phyloP scores from a whole-genome alignment of 331 rosid species.

The Quercus tomentella region DNA sequence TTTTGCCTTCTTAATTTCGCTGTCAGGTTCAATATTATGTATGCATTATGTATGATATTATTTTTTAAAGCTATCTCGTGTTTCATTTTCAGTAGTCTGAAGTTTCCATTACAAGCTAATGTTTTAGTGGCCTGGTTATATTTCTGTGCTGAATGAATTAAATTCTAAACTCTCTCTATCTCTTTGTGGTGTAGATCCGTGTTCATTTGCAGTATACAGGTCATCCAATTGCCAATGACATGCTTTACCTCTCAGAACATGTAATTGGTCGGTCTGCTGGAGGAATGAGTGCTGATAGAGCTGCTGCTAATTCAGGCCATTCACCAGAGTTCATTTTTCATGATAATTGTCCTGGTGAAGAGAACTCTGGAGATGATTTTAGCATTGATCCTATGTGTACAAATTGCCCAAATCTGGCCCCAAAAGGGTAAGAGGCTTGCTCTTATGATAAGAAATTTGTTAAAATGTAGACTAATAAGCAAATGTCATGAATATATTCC shows the following conservation, averaged over 20 bases:
- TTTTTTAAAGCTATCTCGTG: neutral
- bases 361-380: constrained; percentile 44
- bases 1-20: neutral
- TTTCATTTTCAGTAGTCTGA: neutral
- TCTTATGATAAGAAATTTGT: constrained; percentile 3
- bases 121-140: neutral
- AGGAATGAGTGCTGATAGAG: constrained; percentile 61
- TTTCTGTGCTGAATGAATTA: neutral
- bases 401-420: constrained; percentile 91
- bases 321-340: constrained; percentile 27
- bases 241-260: constrained; percentile 64
- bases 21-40: neutral
- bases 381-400: constrained; percentile 89
- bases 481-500: neutral
- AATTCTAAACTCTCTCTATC: neutral
- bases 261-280: constrained; percentile 36
- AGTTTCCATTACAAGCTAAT: neutral
- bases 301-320: constrained; percentile 39
- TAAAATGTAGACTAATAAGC: neutral
- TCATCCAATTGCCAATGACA: constrained; percentile 91
- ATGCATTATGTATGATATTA: too few relatives aligned
- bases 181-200: constrained; percentile 62
- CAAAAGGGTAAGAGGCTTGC: constrained; percentile 62
- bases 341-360: constrained; percentile 41
- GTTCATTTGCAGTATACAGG: constrained; percentile 85